A percentile compares a stretch with the other conserved stretches of the same genome.
These are phyloP conservation scores for Cinchona pubescens DNA, from an alignment of 257 asterid species.

Conservation along the genomic window DNA sequence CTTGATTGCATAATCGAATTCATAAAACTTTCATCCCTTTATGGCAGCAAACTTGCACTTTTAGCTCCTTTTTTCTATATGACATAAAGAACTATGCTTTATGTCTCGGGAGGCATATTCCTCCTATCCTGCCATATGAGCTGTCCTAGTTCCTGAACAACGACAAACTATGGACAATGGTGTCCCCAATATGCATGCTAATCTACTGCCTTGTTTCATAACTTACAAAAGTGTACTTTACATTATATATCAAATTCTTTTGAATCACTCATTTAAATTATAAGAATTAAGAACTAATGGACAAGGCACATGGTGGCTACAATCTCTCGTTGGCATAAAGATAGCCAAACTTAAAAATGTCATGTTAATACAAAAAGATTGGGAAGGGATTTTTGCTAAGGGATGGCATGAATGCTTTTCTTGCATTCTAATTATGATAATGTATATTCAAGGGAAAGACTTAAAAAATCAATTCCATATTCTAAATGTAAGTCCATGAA, in stretches of 20 bases:
- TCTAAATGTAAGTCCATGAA: neutral
- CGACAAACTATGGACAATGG: neutral
- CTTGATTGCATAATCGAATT: neutral
- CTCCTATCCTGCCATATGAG: neutral
- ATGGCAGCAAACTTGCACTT: neutral
- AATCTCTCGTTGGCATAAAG: no score
- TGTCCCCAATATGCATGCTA: neutral
- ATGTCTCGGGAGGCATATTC: neutral
- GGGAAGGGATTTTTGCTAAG: neutral
- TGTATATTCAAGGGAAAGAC: neutral
- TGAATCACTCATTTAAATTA: no score
- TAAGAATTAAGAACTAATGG: no score
- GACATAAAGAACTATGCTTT: neutral
- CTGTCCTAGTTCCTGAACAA: neutral
- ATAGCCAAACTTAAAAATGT: no score
- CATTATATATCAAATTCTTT: no score
- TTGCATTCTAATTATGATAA: neutral
- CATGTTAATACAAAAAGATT: no score
- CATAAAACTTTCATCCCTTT: no score
- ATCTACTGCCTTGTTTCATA: neutral
- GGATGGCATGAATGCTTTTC: neutral
- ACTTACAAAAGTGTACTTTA: no score
- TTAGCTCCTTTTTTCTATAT: neutral
- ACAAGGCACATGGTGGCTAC: no score
- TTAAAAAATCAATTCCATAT: neutral